A percentile compares a stretch with the other conserved stretches of the same genome.
Conservation (phyloP, 176 grass and related monocot genomes). For the Echinochloa phyllopogon region DNA sequence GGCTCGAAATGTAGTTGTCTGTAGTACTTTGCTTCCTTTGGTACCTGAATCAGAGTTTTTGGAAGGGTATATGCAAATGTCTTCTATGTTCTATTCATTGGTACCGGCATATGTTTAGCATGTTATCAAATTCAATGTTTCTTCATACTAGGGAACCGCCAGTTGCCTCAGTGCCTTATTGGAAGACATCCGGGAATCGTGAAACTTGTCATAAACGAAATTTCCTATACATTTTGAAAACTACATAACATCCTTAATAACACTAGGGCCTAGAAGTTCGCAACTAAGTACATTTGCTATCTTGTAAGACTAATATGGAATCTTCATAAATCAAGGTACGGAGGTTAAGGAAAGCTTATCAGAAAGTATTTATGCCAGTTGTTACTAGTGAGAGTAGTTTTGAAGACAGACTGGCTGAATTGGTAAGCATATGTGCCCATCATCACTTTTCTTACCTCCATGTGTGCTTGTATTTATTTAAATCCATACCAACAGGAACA, state of each 20-base stretch:
- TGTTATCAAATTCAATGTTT: not conserved
- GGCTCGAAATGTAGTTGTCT: not conserved
- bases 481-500: slow-evolving; percentile 50
- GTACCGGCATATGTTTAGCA: not conserved
- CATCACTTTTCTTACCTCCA: slow-evolving; percentile 3
- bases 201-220: not conserved
- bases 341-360: slow-evolving; percentile 78
- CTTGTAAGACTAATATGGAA: slow-evolving; percentile 5
- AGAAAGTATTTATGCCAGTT: slow-evolving; percentile 81
- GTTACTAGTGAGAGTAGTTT: slow-evolving; percentile 48
- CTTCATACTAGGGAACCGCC: not conserved
- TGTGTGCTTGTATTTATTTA: slow-evolving; percentile 30
- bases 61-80: not conserved
- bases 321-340: slow-evolving; percentile 54
- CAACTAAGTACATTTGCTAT: not conserved
- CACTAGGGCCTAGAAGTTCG: slow-evolving; percentile 20
- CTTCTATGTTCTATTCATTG: not conserved
- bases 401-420: slow-evolving; percentile 70
- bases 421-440: slow-evolving; percentile 53
- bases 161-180: not conserved
- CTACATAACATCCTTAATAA: not conserved
- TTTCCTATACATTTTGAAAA: slow-evolving; percentile 2
- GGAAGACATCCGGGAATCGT: not conserved
- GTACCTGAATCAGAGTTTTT: slow-evolving; percentile 9
- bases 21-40: not conserved